Conservation (phyloP, 305 asterid genomes). For the Ilex paraguariensis region DNA sequence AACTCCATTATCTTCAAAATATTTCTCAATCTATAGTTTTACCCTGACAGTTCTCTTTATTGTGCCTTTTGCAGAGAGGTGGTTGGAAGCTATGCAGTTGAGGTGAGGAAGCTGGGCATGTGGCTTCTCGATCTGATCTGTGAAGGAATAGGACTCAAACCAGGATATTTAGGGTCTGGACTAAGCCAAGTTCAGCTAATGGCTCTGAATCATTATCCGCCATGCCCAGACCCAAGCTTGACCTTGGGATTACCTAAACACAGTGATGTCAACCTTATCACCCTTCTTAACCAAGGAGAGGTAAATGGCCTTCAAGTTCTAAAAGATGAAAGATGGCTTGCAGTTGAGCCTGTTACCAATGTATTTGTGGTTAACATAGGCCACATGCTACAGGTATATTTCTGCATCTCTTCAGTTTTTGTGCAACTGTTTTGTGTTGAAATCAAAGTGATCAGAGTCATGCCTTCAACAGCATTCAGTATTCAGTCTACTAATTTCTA, state of each 20-base stretch:
- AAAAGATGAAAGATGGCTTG: slow-evolving; percentile 24
- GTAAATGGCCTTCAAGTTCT: slow-evolving; percentile 23
- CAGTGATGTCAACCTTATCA: slow-evolving; percentile 21
- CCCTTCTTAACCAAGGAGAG: slow-evolving; percentile 19
- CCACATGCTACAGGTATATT: slow-evolving; percentile 20
- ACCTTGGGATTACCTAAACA: slow-evolving; percentile 30
- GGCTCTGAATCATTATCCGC: slow-evolving; percentile 24
- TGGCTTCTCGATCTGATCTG: slow-evolving; percentile 22
- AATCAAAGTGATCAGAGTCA: too few species aligned
- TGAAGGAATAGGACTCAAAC: slow-evolving; percentile 26
- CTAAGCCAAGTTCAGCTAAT: slow-evolving; percentile 14
- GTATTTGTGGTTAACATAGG: slow-evolving; percentile 26
- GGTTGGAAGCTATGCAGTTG: slow-evolving; percentile 22
- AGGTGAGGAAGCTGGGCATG: slow-evolving; percentile 19
- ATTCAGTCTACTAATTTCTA: neutral
- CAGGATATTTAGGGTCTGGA: slow-evolving; percentile 13
- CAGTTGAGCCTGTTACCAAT: slow-evolving; percentile 21
- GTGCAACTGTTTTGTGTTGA: too few species aligned
- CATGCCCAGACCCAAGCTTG: slow-evolving; percentile 25
- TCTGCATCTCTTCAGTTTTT: too few species aligned
- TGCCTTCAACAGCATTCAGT: neutral
- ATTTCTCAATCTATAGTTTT: neutral
- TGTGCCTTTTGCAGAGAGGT: slow-evolving; percentile 15
- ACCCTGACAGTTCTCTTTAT: neutral
- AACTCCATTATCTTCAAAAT: neutral